phyloP scores from a whole-genome alignment of 2,329 filamentous ascomycete genomes.

The Talaromyces albobiverticillius region DNA sequence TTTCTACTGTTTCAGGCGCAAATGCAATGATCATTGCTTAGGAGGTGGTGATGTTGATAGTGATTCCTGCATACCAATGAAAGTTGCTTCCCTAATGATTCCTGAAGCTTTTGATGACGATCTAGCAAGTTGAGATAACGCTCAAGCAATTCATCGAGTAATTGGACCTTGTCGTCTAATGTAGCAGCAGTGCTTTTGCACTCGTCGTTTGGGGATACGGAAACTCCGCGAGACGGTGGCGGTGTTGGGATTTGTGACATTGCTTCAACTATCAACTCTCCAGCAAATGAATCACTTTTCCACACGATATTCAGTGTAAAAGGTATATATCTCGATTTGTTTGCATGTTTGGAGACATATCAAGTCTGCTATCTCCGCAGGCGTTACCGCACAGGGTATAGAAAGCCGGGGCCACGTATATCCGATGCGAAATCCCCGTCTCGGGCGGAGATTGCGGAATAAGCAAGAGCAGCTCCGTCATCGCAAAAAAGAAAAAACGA shows the following conservation, averaged over 20 bases:
- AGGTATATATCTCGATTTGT: not conserved
- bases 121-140: conserved; percentile 44
- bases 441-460: conserved; percentile 11
- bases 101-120: conserved; percentile 40
- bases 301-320: too few species aligned
- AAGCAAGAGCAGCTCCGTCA: conserved; percentile 4
- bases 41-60: not conserved
- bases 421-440: conserved; percentile 6
- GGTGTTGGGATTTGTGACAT: conserved; percentile 36
- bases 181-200: not conserved
- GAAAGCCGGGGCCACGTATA: conserved; percentile 13
- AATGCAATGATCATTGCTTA: too few species aligned
- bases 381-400: conserved; percentile 8
- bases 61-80: conserved; percentile 33
- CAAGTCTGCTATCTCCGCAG: conserved; percentile 2
- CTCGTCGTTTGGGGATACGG: conserved; percentile 18
- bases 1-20: not conserved
- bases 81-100: conserved; percentile 33
- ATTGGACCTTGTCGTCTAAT: conserved; percentile 27
- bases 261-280: too few species aligned
- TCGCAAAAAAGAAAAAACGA: conserved; percentile 2
- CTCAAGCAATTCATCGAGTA: conserved; percentile 41
- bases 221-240: conserved; percentile 30
- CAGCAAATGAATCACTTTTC: too few species aligned
- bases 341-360: not conserved